Conservation (phyloP, 345 rosid genomes). For the Corchorus capsularis region DNA sequence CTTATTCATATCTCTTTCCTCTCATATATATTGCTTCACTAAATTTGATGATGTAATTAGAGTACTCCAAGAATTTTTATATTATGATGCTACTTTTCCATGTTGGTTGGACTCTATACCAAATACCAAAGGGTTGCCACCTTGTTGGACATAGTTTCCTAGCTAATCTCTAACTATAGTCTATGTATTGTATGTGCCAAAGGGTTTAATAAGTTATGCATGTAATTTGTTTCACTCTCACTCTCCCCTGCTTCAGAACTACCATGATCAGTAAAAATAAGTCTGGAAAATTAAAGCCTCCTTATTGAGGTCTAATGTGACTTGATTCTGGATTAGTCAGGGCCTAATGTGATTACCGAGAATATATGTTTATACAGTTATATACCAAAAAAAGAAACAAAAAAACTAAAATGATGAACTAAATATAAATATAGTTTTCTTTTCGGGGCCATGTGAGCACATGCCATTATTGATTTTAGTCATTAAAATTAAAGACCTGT, state of each 20-base stretch:
- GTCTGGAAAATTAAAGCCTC: no score
- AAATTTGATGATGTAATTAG: neutral
- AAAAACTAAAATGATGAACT: neutral
- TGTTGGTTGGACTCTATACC: no score
- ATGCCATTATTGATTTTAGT: neutral
- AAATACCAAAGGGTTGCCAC: neutral
- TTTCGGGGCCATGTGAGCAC: neutral
- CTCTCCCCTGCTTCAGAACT: neutral
- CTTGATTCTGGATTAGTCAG: no score
- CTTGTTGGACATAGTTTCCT: neutral
- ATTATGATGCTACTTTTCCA: neutral
- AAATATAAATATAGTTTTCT: neutral
- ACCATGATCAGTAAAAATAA: neutral
- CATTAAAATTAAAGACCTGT: neutral
- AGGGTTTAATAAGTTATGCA: no score
- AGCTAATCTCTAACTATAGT: neutral
- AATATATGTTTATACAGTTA: no score
- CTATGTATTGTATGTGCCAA: neutral
- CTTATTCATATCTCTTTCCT: neutral
- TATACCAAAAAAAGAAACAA: no score
- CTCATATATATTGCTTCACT: no score
- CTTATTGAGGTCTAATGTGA: no score
- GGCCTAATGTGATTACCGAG: no score
- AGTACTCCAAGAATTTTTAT: neutral
- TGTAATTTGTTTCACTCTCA: neutral